Evolutionary conservation across 148 eudicot species (phyloP).

Genomic region (Amaranthus hypochondriacus): DNA sequence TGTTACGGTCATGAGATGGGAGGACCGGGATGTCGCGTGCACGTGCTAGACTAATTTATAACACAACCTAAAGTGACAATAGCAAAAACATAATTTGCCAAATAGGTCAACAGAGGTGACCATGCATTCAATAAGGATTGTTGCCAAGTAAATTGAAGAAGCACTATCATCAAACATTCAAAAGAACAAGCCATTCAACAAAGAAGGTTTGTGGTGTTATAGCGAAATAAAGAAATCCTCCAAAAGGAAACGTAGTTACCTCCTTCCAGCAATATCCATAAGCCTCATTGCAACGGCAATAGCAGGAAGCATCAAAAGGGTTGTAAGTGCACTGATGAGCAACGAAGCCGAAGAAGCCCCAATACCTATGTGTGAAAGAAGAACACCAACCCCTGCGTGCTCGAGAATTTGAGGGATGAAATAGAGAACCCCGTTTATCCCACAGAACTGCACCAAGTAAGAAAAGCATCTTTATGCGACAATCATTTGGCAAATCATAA

Average conservation of each 20-base stretch:
- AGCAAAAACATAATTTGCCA: too few species aligned
- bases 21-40: too few species aligned
- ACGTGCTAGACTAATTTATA: too few species aligned
- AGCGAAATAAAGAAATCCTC: background rate
- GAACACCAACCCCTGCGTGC: constrained; percentile 55
- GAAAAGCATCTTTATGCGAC: constrained; percentile 3
- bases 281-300: constrained; percentile 64
- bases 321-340: constrained; percentile 43
- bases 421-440: constrained; percentile 53
- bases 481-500: background rate
- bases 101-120: too few species aligned
- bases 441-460: constrained; percentile 43
- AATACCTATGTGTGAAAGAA: constrained; percentile 48
- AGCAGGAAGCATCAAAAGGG: constrained; percentile 57
- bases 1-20: too few species aligned
- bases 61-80: too few species aligned
- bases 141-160: too few species aligned
- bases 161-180: background rate
- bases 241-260: constrained; percentile 27
- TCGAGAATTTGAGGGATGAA: constrained; percentile 57
- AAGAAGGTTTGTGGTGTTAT: background rate
- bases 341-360: constrained; percentile 43
- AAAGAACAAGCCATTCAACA: background rate
- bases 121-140: too few species aligned
- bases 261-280: constrained; percentile 56